Conservation (phyloP, 257 asterid genomes). For the Nicotiana paniculata region DNA sequence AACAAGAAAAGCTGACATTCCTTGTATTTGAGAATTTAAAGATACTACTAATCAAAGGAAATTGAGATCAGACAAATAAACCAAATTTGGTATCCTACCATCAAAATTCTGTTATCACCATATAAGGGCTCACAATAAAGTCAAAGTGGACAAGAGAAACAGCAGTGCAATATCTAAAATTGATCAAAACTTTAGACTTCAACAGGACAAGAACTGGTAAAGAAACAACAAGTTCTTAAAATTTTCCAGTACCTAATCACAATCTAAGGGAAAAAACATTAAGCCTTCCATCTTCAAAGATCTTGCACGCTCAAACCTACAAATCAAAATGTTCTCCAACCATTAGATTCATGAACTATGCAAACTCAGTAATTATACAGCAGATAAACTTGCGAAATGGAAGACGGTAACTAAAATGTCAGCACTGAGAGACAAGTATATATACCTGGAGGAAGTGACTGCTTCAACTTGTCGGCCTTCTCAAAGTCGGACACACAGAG, state of each 20-base stretch:
- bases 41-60: not conserved
- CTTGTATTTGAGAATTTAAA: not conserved
- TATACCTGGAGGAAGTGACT: slow-evolving; percentile 31
- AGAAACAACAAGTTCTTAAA: not conserved
- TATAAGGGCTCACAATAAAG: not conserved
- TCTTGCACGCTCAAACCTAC: slow-evolving; percentile 37
- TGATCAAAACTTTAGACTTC: not conserved
- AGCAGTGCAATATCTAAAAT: not conserved
- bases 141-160: not conserved
- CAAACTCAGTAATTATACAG: not conserved
- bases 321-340: not conserved
- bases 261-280: not conserved
- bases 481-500: slow-evolving; percentile 19
- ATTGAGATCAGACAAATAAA: not conserved
- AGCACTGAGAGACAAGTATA: not conserved
- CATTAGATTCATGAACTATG: not conserved
- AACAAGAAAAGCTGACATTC: not conserved
- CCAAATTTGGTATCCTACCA: not conserved
- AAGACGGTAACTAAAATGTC: too few relatives aligned
- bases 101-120: not conserved
- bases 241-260: not conserved
- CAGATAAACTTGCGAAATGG: not conserved
- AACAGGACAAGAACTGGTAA: not conserved
- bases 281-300: slow-evolving; percentile 12
- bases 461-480: slow-evolving; percentile 34